phyloP scores from a whole-genome alignment of 2,329 filamentous ascomycete species.

The Eutypella sp. region DNA sequence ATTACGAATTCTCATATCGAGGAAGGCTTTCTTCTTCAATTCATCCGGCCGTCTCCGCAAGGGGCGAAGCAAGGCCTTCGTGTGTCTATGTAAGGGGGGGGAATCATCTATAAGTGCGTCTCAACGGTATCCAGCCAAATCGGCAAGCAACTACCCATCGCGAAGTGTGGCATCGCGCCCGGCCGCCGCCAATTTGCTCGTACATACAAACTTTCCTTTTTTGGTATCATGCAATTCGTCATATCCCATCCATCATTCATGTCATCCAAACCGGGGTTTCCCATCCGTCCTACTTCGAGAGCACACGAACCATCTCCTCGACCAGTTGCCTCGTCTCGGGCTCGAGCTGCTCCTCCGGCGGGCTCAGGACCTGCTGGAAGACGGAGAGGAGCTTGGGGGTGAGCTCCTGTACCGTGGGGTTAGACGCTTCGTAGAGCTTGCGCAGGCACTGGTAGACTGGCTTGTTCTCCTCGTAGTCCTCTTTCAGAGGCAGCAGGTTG shows the following conservation, averaged over 20 bases:
- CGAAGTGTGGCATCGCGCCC: no score
- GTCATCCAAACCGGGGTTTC: neutral
- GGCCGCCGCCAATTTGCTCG: neutral
- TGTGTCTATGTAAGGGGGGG: neutral
- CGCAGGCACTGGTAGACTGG: conserved; percentile 89
- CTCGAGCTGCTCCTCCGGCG: conserved; percentile 71
- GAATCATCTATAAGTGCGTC: neutral
- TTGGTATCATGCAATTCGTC: neutral
- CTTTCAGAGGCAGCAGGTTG: conserved; percentile 75
- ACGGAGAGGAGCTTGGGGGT: conserved; percentile 65
- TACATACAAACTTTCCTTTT: no score
- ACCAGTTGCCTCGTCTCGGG: conserved; percentile 64
- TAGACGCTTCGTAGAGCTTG: conserved; percentile 70
- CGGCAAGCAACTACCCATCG: neutral
- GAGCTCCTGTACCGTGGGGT: conserved; percentile 64
- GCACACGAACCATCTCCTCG: conserved; percentile 50
- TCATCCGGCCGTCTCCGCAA: neutral
- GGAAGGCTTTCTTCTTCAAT: no score
- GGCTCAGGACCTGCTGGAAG: conserved; percentile 67
- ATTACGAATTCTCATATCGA: no score
- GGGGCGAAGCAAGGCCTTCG: neutral
- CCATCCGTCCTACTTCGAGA: conserved; percentile 23
- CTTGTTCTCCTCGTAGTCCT: conserved; percentile 95
- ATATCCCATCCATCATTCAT: neutral
- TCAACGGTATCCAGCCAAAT: neutral